Base-by-base conservation (phyloP, 2,329 filamentous ascomycete genomes). In the Xylaria sp. region DNA sequence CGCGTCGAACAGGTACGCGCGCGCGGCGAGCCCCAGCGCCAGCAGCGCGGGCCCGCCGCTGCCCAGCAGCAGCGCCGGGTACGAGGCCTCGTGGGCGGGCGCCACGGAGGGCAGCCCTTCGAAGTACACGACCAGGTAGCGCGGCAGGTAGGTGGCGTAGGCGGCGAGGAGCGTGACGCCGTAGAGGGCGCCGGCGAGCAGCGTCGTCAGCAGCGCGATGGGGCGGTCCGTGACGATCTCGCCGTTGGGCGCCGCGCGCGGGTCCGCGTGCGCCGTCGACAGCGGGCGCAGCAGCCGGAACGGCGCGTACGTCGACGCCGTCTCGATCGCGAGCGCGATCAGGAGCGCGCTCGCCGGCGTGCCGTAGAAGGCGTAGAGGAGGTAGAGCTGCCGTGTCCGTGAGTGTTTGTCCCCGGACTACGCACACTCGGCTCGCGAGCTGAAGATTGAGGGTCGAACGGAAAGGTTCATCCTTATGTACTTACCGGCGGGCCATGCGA, bases 331-430 rank as follows among this genome's bases (percentile, higher is more conserved):
- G 46, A 91, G 80, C 34, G 84, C 84, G 38, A 82, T 75, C 24
- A 85, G 66, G 18, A 87, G 79, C 0, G 88, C 87, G 48, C 76
- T 71, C 21, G 82, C 76, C 21, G 82, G 81, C 62, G 95, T 80
- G 34, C 78, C 74, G 80, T 95, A 96, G 76, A 95, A 96, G 48
- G 85, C 85, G 24, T 80, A 79, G 22, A 96, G 78, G 40, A 97
- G 85, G 68, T 89, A 90, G 58, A 89, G 84, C 84, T 87, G 61
- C 13, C 13, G 16, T 2, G 13, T 7, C 19, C 34, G 49, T 61
- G n/a, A 60, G 50, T 42, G 7, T 5, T 46, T 1, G 39, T 20
- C 38, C 29, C 48, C 53, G 46, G 38, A 39, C n/a, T 37, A 54
- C 44, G 45, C 39, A 50, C 22, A 29, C 24, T 8, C 39, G n/a